Evolutionary conservation across 768 basidiomycete genomes (phyloP), one percentile per base, ranked within the genome.

Genomic region (Agrocybe chaxingu): DNA sequence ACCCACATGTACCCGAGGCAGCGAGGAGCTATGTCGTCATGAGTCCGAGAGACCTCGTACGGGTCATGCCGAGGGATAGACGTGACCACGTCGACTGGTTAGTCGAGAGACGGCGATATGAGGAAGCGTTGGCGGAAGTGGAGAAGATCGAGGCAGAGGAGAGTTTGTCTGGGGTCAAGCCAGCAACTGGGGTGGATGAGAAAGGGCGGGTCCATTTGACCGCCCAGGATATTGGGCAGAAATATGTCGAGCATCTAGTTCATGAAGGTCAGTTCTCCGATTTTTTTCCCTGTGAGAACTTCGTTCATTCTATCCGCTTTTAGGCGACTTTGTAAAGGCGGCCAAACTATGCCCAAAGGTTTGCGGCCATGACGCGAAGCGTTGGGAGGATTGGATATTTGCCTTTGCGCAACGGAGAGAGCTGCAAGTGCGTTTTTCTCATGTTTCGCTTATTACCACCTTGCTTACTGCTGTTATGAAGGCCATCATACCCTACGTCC

Each of bases 351-450:
- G 84, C 57, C 86, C 92, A 0, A 93, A 89, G 63, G 92, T 98
- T 6, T 89, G 96, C 56, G 86, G 80, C 3, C 81, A 82, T 39
- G 82, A 96, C 58, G 68, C 77, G 8, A 85, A 84, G 60, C 77
- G 80, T n/a, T 99, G 97, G 97, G 95, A 98, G 62, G 82, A 88
- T 58, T 97, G 90, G 90, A 89, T 98, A 61, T 96, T 97, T 60
- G 72, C 81, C 10, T 98, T 96, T 63, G 89, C 88, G 1, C 83
- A 92, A 64, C 81, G 85, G 58, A 77, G 80, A 19, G 84, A 92
- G 50, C 70, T 98, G 11, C 83, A 89, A 67, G 93, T 91, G 52
- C 18, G 79, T 66, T 16, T 2, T 18, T 32, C 41, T 13, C 57
- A 31, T 30, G 10, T 36, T 46, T 16, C 19, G 6, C 9, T 19